Conservation (phyloP, 2,329 filamentous ascomycete species). For the Dactylonectria macrodidyma region DNA sequence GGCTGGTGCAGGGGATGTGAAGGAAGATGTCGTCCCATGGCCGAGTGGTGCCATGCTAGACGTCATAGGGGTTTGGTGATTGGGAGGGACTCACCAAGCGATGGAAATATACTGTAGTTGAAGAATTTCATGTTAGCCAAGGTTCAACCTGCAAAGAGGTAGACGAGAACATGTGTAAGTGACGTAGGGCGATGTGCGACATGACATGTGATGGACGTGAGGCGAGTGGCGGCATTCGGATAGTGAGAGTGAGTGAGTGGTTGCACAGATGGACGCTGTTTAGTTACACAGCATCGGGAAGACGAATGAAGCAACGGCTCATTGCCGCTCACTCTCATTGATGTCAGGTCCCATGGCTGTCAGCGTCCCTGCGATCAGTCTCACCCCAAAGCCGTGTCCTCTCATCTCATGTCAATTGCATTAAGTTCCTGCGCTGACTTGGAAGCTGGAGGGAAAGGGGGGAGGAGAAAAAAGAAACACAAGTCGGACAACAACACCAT, state of each 20-base stretch:
- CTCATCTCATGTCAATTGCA: conserved; percentile 12
- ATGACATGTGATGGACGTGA: conserved; percentile 5
- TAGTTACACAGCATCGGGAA: conserved; percentile 3
- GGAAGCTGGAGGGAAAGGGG: too few species aligned
- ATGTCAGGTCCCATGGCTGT: background rate
- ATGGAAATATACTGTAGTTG: conserved; percentile 70
- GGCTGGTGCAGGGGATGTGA: background rate
- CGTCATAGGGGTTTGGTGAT: background rate
- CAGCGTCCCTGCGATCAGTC: conserved; percentile 2
- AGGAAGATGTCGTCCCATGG: background rate
- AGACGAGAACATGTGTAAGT: background rate
- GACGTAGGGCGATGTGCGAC: background rate
- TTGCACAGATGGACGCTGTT: background rate
- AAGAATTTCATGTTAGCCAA: conserved; percentile 39
- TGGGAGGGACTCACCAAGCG: conserved; percentile 64
- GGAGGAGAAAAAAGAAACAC: background rate
- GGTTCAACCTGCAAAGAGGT: background rate
- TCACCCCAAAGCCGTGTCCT: background rate
- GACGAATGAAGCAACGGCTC: background rate
- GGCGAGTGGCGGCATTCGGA: background rate
- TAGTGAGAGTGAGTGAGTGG: background rate
- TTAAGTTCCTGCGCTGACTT: background rate
- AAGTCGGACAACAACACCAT: background rate
- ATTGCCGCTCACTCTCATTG: conserved; percentile 16
- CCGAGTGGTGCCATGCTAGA: background rate